These are phyloP conservation scores for Sporothrix phasma DNA, from an alignment of 2,329 filamentous ascomycete species.

Conservation along the genomic window DNA sequence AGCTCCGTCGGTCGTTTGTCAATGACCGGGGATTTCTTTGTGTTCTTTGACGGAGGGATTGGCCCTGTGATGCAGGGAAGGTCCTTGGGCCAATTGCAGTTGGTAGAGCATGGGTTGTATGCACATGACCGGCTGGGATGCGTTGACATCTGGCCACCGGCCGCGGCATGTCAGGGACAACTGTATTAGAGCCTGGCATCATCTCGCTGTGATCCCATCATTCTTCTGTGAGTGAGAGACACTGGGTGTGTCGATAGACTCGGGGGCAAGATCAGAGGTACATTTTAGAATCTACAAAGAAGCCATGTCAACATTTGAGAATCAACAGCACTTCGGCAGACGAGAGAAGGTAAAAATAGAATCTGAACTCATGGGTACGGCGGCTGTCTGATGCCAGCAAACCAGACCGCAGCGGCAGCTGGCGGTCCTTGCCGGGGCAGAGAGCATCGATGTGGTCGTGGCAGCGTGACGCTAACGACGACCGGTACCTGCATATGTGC, in stretches of 20 bases:
- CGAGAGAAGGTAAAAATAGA: not conserved
- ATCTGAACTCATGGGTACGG: not conserved
- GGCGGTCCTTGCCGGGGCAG: not conserved
- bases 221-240: not conserved
- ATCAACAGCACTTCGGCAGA: not conserved
- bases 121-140: not conserved
- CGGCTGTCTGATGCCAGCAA: not conserved
- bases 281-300: not conserved
- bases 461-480: conserved; percentile 1
- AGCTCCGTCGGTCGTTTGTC: not conserved
- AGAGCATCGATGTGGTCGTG: not conserved
- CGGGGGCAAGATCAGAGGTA: not conserved
- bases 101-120: not conserved
- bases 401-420: not conserved
- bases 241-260: not conserved
- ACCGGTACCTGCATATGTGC: conserved; percentile 8
- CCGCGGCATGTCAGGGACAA: not conserved
- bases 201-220: too few species aligned
- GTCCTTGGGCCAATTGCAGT: not conserved
- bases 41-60: too few species aligned
- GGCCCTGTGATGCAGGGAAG: not conserved
- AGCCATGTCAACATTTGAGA: not conserved
- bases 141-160: not conserved
- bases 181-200: not conserved
- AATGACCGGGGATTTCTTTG: not conserved